A percentile compares a stretch with the other conserved stretches of the same genome.
Evolutionary conservation across 352 stramenopile species (phyloP).

Genomic region (Globisporangium parvum): DNA sequence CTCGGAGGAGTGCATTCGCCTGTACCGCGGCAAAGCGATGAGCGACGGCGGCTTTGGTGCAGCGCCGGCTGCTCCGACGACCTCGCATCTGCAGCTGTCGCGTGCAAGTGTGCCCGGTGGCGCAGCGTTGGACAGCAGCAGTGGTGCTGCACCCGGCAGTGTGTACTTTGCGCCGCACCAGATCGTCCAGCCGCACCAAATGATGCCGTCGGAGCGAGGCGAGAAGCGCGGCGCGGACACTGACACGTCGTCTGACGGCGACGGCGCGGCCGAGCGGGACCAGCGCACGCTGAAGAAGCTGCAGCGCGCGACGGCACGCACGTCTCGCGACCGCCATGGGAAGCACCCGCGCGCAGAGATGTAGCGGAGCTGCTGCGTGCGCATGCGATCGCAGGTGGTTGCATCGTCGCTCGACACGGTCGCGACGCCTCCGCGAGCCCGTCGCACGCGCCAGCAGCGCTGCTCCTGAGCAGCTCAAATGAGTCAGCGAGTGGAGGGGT

Average conservation of each 20-base stretch:
- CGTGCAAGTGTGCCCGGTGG: too few relatives aligned
- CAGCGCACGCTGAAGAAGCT: background rate
- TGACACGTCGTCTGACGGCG: background rate
- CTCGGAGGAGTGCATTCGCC: constrained; percentile 69
- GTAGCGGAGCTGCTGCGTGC: background rate
- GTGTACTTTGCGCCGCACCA: too few relatives aligned
- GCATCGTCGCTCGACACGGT: too few relatives aligned
- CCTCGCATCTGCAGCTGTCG: background rate
- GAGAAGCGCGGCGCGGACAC: background rate
- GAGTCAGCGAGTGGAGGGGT: background rate
- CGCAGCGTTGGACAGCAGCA: background rate
- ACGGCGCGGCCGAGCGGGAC: background rate
- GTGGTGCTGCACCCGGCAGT: background rate
- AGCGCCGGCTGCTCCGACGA: background rate
- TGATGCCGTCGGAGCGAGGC: background rate
- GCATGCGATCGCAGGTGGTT: background rate
- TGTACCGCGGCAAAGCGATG: constrained; percentile 22
- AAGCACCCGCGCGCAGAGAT: background rate
- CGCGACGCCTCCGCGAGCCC: too few relatives aligned
- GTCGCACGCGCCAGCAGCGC: too few relatives aligned
- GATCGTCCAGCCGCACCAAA: too few relatives aligned
- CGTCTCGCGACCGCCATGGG: background rate
- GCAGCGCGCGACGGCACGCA: background rate
- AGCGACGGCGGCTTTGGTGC: background rate
- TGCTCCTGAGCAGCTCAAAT: background rate